These are phyloP conservation scores for Pseudogymnoascus sp. DNA, from an alignment of 2,329 filamentous ascomycete genomes.

Conservation along the genomic window DNA sequence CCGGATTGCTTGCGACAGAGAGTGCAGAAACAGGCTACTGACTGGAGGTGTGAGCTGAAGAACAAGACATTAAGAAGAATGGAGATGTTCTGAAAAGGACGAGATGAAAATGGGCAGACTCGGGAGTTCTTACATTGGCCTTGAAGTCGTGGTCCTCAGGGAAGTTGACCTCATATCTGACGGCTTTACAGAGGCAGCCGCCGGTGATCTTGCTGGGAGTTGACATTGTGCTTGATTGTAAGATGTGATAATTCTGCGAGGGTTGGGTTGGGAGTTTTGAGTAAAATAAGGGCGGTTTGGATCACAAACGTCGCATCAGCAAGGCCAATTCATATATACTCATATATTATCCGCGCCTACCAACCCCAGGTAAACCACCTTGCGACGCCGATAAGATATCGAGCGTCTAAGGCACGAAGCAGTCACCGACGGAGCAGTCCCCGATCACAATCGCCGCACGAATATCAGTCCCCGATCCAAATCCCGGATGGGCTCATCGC, in stretches of 20 bases:
- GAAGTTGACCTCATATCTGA: constrained; percentile 42
- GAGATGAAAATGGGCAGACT: background rate
- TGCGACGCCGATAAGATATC: background rate
- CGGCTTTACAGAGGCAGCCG: constrained; percentile 42
- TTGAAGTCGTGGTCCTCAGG: constrained; percentile 37
- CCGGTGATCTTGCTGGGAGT: constrained; percentile 32
- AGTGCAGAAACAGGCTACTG: constrained; percentile 44
- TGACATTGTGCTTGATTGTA: constrained; percentile 23
- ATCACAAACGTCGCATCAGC: background rate
- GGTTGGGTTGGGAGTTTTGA: background rate
- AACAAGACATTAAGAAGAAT: background rate
- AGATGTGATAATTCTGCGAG: background rate
- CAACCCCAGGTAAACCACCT: background rate
- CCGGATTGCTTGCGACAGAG: constrained; percentile 46
- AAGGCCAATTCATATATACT: background rate
- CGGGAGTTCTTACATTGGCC: constrained; percentile 22
- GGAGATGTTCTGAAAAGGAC: background rate
- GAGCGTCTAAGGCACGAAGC: background rate
- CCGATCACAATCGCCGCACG: background rate
- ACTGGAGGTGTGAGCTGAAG: constrained; percentile 24
- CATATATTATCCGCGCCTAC: background rate
- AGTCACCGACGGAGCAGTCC: background rate
- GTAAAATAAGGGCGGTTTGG: background rate
- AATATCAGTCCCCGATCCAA: background rate
- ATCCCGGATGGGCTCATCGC: background rate